Evolutionary conservation across 495 filamentous ascomycete genomes (phyloP).

Genomic region (Glutinoglossum americanum): DNA sequence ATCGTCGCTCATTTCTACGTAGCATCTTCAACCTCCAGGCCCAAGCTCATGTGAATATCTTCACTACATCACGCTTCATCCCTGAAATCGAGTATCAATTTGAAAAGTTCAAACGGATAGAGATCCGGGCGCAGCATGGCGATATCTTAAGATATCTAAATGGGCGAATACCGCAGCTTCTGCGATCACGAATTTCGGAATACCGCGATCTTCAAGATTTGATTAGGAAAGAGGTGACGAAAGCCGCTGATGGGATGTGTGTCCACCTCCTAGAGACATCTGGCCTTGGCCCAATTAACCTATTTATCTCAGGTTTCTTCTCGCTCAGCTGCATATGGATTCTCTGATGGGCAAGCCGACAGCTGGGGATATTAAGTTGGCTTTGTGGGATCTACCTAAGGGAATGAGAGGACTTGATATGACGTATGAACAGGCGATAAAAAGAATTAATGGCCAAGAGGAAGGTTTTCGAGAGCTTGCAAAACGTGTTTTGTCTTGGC

Average conservation of each 20-base stretch:
- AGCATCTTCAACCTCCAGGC: constrained; percentile 3
- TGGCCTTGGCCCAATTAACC: constrained; percentile 11
- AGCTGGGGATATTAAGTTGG: constrained; percentile 12
- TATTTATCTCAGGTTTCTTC: constrained; percentile 25
- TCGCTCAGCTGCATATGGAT: constrained; percentile 20
- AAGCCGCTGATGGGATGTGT: constrained; percentile 12
- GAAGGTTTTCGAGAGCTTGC: constrained; percentile 15
- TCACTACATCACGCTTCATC: constrained; percentile 15
- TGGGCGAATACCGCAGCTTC: constrained; percentile 4
- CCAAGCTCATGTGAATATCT: constrained; percentile 4
- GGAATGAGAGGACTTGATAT: constrained; percentile 10
- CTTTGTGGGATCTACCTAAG: constrained; percentile 16
- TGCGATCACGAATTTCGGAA: constrained; percentile 5
- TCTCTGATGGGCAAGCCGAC: constrained; percentile 12
- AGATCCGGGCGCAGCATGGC: constrained; percentile 12
- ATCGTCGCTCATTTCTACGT: constrained; percentile 2
- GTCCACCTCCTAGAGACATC: constrained; percentile 6
- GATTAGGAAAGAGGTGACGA: constrained; percentile 6
- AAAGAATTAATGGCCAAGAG: constrained; percentile 21
- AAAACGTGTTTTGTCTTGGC: constrained; percentile 12
- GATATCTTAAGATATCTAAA: constrained; percentile 17
- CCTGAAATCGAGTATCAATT: constrained; percentile 7
- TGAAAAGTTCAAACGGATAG: constrained; percentile 2
- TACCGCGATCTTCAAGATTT: constrained; percentile 5
- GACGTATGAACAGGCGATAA: constrained; percentile 23